A percentile compares a stretch with the other conserved stretches of the same genome.
These are phyloP conservation scores for Paraglomus occultum DNA, from an alignment of 192 early-diverging fungal genomes.

Conservation along the genomic window DNA sequence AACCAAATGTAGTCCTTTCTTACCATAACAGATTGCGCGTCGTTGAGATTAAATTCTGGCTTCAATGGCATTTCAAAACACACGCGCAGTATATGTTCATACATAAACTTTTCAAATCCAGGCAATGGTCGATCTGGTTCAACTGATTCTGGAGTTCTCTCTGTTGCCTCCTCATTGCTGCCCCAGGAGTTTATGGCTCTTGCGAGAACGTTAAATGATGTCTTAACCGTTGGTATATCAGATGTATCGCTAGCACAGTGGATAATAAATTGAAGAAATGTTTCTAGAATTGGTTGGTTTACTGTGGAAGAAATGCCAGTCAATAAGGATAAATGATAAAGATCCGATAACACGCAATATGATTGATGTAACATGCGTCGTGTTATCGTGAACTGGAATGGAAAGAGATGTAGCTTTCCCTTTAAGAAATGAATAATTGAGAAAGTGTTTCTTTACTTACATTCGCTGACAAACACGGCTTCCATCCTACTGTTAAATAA, in stretches of 20 bases:
- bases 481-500: slow-evolving; percentile 83
- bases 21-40: slow-evolving; percentile 77
- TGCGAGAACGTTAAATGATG: slow-evolving; percentile 66
- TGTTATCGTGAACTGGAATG: too few species aligned
- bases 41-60: slow-evolving; percentile 63
- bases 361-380: neutral
- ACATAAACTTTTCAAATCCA: slow-evolving; percentile 76
- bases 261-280: slow-evolving; percentile 66
- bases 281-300: slow-evolving; percentile 59
- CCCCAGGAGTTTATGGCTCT: slow-evolving; percentile 70
- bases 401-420: too few species aligned
- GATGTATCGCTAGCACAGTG: slow-evolving; percentile 60
- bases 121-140: slow-evolving; percentile 39
- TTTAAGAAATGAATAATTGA: slow-evolving; percentile 37
- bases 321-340: slow-evolving; percentile 3
- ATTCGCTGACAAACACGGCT: slow-evolving; percentile 67
- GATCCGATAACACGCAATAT: neutral
- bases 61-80: slow-evolving; percentile 83
- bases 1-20: neutral
- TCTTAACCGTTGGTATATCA: slow-evolving; percentile 62
- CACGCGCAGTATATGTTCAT: slow-evolving; percentile 66
- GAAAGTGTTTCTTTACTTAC: slow-evolving; percentile 50
- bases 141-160: slow-evolving; percentile 3
- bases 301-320: slow-evolving; percentile 29
- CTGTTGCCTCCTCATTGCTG: slow-evolving; percentile 28